A percentile compares a stretch with the other conserved stretches of the same genome.
Evolutionary conservation across 2,329 filamentous ascomycete species (phyloP).

Genomic region (Emergomyces pasteurianus): DNA sequence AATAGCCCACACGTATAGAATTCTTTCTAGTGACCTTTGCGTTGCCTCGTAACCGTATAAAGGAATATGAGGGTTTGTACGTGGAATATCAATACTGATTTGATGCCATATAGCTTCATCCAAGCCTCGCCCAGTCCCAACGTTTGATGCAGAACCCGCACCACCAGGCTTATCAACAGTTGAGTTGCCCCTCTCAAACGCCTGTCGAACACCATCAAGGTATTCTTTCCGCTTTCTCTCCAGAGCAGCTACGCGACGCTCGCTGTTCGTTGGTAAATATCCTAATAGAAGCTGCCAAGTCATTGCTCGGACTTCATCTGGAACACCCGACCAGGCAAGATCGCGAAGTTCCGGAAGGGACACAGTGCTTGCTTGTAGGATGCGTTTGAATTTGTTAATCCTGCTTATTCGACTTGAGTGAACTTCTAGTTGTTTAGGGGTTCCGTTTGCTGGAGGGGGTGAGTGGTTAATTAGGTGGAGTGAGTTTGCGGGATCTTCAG

Average conservation of each 20-base stretch:
- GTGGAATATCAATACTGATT: conserved; percentile 94
- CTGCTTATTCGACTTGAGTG: conserved; percentile 79
- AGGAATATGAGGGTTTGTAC: conserved; percentile 91
- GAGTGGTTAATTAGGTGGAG: conserved; percentile 89
- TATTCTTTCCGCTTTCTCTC: conserved; percentile 96
- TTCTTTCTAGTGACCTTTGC: conserved; percentile 83
- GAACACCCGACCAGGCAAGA: conserved; percentile 86
- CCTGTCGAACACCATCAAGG: conserved; percentile 70
- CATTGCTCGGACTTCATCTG: conserved; percentile 91
- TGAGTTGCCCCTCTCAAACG: conserved; percentile 45
- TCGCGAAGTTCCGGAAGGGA: conserved; percentile 71
- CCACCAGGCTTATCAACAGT: conserved; percentile 28
- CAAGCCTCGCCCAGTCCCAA: conserved; percentile 59
- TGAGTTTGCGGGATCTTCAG: conserved; percentile 68
- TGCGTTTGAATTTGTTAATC: conserved; percentile 97
- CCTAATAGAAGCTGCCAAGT: conserved; percentile 96
- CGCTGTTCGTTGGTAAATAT: conserved; percentile 93
- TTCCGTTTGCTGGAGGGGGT: conserved; percentile 57
- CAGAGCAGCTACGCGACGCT: conserved; percentile 75
- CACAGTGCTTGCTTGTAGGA: conserved; percentile 85
- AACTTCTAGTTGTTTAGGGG: conserved; percentile 71
- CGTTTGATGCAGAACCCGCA: conserved; percentile 31
- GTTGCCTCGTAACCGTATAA: conserved; percentile 94
- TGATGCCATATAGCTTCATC: conserved; percentile 99
- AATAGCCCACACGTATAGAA: conserved; percentile 95